Evolutionary conservation across 805 yeast species (phyloP), one percentile per base, ranked within the genome.

Genomic region (Pichia heedii): DNA sequence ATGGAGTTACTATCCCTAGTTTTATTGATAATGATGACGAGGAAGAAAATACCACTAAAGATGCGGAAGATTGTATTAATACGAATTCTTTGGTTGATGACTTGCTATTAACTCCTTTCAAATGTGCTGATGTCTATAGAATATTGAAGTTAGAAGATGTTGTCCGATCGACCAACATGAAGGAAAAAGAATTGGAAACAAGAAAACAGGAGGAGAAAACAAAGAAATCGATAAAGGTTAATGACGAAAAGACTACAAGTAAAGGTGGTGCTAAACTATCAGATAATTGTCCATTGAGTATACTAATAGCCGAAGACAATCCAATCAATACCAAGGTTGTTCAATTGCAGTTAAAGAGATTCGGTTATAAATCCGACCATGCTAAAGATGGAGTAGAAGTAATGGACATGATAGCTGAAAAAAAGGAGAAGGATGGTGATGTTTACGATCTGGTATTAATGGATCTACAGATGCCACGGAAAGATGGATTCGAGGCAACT

Each of bases 271-370:
- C 5, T 3, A 29, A 15, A 29, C 13, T 29, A 13, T 9, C 32
- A 10, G 60, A 61, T 22, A 30, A 54, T 56, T 20, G 61, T 60
- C 80, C 80, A 5, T 61, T 78, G 22, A 55, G 63, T 26, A 70
- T 76, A 15, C 54, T 77, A 24, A 58, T 78, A 6, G 80, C 78
- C 4, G 81, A 77, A 50, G 83, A 78, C 45, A 76, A 73, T 41
- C 62, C 68, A 27, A 65, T 71, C 46, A 72, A 72, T 48, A 68
- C 74, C 10, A 63, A 65, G 41, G 79, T 75, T 24, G 79, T 78
- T 1, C 51, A 70, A 26, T 71, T 68, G 48, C 76, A 73, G 50
- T 58, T 72, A 47, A 67, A 67, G 46, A 63, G 71, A 44, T 56
- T 74, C 52, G 79, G 79, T 1, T 74, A 73, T 51, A 45, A 56